Base-by-base conservation (phyloP, 345 rosid genomes). In the Physaria fendleri region DNA sequence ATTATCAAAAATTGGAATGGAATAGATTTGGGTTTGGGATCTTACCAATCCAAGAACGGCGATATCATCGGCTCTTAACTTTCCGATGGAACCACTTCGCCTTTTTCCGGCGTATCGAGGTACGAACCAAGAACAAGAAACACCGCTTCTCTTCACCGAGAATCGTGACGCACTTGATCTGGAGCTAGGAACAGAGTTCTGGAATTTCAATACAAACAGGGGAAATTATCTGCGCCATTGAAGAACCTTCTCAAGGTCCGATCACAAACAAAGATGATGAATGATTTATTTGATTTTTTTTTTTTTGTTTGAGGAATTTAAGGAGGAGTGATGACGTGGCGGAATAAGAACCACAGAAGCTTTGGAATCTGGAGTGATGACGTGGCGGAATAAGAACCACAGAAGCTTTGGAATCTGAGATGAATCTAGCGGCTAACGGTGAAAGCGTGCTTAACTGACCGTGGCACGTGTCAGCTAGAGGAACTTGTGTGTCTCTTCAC, bases 31-130 rank as follows among this genome's bases (percentile, higher is more conserved):
- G 35, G 3, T 32, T n/a, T n/a, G n/a, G n/a, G n/a, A n/a, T n/a
- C 42, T 6, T 81, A 92, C 98, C 83, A 86, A 71, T 14, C 98
- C 98, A 65, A 92, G 74, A 71, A 88, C 96, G 5, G 89, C 74
- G 57, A 85, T 88, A 48, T 82, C 88, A 68, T 91, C 98, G 66
- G n/a, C 95, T 69, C 70, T 81, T 49, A 82, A 62, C 41, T 78
- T 72, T 30, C 68, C 69, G 45, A 42, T 57, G 41, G 50, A 20
- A 4, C 43, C 17, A 3, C 33, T 37, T 64, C 87, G 70, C 30
- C 77, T 73, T 48, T 18, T 72, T 39, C 73, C 60, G 7, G 75
- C 27, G 52, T 52, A 65, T 1, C 71, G 59, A 41, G 51, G 65
- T 42, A 70, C 58, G 49, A 24, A 56, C 76, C 77, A 69, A 27